These are phyloP conservation scores for Neurospora africana DNA, from an alignment of 495 filamentous ascomycete species.

Conservation along the genomic window DNA sequence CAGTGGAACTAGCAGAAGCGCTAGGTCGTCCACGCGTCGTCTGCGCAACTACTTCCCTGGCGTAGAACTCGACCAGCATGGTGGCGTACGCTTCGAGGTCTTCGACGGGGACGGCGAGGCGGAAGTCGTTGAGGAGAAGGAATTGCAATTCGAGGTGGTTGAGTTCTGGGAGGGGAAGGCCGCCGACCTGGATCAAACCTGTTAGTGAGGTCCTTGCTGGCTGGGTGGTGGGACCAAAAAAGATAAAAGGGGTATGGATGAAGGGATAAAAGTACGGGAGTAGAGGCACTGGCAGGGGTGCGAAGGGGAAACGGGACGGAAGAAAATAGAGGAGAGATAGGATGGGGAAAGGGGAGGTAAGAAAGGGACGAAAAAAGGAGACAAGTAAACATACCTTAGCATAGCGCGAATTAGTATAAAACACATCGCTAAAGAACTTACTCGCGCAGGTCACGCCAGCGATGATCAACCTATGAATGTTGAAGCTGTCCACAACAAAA, in stretches of 20 bases:
- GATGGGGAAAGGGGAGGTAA: not conserved
- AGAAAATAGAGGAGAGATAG: not conserved
- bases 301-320: not conserved
- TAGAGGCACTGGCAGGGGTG: not conserved
- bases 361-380: not conserved
- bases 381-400: slow-evolving; percentile 66
- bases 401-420: slow-evolving; percentile 98
- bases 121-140: slow-evolving; percentile 91
- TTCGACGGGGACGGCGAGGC: slow-evolving; percentile 85
- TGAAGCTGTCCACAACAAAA: slow-evolving; percentile 98
- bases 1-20: not conserved
- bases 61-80: slow-evolving; percentile 98
- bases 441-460: slow-evolving; percentile 96
- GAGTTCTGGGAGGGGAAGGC: slow-evolving; percentile 87
- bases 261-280: not conserved
- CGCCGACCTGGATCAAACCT: slow-evolving; percentile 60
- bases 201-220: not conserved
- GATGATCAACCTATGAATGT: slow-evolving; percentile 95
- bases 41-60: slow-evolving; percentile 72
- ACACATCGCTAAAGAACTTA: slow-evolving; percentile 99
- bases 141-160: slow-evolving; percentile 98
- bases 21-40: slow-evolving; percentile 12
- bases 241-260: not conserved
- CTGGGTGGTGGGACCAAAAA: not conserved
- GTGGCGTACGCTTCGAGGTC: slow-evolving; percentile 96